phyloP scores from a whole-genome alignment of 1,284 basidiomycete genomes.

The Gymnopus androsaceus region DNA sequence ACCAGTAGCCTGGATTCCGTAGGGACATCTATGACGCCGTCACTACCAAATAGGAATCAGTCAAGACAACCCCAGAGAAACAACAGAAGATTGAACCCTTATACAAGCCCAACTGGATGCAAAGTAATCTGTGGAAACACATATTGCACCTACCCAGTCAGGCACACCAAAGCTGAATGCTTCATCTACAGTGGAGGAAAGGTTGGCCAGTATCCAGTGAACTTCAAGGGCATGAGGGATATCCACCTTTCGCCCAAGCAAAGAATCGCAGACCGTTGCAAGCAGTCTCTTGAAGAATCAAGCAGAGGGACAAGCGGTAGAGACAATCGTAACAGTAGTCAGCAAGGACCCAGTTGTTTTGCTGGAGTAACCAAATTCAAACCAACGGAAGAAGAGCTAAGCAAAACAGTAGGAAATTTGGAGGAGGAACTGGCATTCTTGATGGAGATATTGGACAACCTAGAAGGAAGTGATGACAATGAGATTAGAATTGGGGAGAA shows the following conservation, averaged over 20 bases:
- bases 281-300: neutral
- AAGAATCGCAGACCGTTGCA: neutral
- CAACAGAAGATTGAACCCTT: neutral
- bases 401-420: neutral
- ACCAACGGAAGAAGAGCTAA: neutral
- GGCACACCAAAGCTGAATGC: neutral
- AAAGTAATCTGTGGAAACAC: neutral
- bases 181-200: too few species aligned
- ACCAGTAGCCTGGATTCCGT: neutral
- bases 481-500: neutral
- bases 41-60: neutral
- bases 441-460: too few species aligned
- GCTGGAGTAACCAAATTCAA: neutral
- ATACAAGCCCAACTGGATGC: neutral
- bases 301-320: neutral
- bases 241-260: neutral
- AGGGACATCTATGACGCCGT: neutral
- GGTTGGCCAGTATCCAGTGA: neutral
- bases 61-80: neutral
- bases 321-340: too few species aligned
- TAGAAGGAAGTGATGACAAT: neutral
- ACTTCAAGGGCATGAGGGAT: neutral
- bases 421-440: neutral
- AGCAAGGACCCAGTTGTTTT: neutral
- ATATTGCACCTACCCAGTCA: neutral